Percentiles rank a stretch among this genome's conserved stretches.
Evolutionary conservation across 441 rosid species (phyloP).

Genomic region (Syzygium syzygioides): DNA sequence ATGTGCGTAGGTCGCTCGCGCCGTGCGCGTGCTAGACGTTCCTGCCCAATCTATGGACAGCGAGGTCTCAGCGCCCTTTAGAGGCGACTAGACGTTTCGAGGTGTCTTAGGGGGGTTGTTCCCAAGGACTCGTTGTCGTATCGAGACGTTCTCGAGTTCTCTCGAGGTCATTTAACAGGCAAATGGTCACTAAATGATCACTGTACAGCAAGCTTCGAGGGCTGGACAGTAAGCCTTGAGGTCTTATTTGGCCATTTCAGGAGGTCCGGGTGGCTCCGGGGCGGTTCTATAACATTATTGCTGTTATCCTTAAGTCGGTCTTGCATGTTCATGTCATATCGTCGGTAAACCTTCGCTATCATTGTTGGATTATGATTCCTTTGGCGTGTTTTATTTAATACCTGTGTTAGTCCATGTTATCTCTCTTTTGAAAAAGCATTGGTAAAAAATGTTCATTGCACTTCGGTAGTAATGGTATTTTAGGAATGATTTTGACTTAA

Average conservation of each 20-base stretch:
- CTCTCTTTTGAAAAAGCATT: no score
- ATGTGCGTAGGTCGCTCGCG: no score
- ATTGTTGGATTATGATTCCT: not conserved
- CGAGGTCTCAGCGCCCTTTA: not conserved
- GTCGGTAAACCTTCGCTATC: rapidly evolving
- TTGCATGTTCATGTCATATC: not conserved
- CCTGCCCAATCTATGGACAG: not conserved
- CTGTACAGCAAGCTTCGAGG: not conserved
- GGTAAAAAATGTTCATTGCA: no score
- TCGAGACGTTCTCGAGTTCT: not conserved
- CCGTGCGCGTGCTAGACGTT: not conserved
- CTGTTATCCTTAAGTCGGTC: not conserved
- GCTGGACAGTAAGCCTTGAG: not conserved
- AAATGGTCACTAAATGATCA: not conserved
- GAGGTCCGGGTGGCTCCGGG: not conserved
- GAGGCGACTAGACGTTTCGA: not conserved
- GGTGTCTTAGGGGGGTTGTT: not conserved
- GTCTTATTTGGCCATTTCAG: not conserved
- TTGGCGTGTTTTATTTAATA: not conserved
- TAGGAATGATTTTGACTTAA: no score
- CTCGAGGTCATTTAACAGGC: not conserved
- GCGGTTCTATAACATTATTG: not conserved
- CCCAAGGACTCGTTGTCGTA: not conserved
- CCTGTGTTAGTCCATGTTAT: no score
- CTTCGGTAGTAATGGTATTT: no score